A percentile compares a stretch with the other conserved stretches of the same genome.
Conservation (phyloP, 441 rosid species). For the Rhodomyrtus psidioides region DNA sequence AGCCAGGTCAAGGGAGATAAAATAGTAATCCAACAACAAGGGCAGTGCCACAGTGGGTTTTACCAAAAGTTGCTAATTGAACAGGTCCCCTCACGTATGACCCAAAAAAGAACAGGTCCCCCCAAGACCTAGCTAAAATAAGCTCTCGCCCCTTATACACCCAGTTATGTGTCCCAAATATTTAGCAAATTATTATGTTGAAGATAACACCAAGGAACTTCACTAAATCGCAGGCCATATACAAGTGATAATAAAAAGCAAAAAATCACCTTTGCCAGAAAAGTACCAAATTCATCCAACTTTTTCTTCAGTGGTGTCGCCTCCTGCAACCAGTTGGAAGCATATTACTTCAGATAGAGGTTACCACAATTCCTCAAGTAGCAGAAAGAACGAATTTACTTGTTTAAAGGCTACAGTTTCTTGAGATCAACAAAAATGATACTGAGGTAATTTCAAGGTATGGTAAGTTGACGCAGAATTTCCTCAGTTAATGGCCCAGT, state of each 20-base stretch:
- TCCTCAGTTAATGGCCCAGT: neutral
- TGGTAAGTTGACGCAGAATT: neutral
- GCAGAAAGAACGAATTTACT: neutral
- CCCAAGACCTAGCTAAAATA: neutral
- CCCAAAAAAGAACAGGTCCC: neutral
- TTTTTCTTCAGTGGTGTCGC: conserved; percentile 93
- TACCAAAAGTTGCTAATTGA: neutral
- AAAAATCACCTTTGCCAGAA: conserved; percentile 81
- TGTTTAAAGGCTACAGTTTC: neutral
- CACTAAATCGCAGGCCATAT: neutral
- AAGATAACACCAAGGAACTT: neutral
- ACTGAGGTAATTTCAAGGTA: neutral
- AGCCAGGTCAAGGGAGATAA: neutral
- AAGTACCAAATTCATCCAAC: conserved; percentile 96
- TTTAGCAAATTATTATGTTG: neutral
- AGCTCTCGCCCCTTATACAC: neutral
- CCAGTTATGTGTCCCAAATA: neutral
- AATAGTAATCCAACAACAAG: neutral
- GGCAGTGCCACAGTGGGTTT: neutral
- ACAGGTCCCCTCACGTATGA: neutral
- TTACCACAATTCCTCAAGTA: neutral
- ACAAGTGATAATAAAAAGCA: neutral
- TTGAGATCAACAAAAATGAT: neutral
- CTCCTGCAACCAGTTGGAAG: conserved; percentile 53
- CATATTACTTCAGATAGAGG: neutral